A percentile compares a stretch with the other conserved stretches of the same genome.
Conservation (phyloP, 2,329 filamentous ascomycete species). For the Lasiodiplodia sp. region DNA sequence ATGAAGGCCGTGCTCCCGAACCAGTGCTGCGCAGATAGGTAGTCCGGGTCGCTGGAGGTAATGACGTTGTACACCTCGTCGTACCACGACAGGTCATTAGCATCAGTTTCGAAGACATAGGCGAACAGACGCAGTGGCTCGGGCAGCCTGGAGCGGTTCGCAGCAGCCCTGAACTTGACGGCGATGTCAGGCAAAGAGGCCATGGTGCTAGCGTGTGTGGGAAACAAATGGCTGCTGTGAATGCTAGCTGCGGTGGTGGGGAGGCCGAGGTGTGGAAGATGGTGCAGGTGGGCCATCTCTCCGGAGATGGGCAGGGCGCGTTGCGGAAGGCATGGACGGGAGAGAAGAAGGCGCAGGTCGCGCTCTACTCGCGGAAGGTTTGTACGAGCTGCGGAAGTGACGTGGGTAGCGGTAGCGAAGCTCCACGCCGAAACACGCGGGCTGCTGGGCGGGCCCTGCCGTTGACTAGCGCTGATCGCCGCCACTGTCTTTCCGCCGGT, state of each 20-base stretch:
- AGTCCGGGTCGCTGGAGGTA: background rate
- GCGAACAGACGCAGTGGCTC: constrained; percentile 11
- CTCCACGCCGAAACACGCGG: constrained; percentile 19
- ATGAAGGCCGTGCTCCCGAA: constrained; percentile 11
- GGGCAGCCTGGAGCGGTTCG: constrained; percentile 16
- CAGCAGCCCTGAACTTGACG: constrained; percentile 11
- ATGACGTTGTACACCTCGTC: constrained; percentile 15
- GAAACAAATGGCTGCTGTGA: constrained; percentile 9
- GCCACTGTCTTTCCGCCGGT: background rate
- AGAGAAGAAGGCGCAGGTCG: constrained; percentile 13
- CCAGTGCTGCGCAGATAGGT: background rate
- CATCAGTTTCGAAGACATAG: background rate
- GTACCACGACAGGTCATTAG: constrained; percentile 5
- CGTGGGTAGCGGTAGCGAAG: constrained; percentile 21
- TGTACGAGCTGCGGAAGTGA: constrained; percentile 22
- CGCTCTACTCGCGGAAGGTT: constrained; percentile 16
- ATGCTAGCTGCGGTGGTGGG: background rate
- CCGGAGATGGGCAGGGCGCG: constrained; percentile 15
- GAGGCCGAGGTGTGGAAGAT: constrained; percentile 5
- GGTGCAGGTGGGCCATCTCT: constrained; percentile 23
- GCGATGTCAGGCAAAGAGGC: background rate
- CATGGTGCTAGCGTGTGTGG: background rate
- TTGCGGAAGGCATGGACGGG: constrained; percentile 26
- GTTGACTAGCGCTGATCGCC: constrained; percentile 18
- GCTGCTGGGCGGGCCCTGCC: constrained; percentile 19